Base-by-base conservation (phyloP, 2,329 filamentous ascomycete genomes). In the Monilinia aucupariae region DNA sequence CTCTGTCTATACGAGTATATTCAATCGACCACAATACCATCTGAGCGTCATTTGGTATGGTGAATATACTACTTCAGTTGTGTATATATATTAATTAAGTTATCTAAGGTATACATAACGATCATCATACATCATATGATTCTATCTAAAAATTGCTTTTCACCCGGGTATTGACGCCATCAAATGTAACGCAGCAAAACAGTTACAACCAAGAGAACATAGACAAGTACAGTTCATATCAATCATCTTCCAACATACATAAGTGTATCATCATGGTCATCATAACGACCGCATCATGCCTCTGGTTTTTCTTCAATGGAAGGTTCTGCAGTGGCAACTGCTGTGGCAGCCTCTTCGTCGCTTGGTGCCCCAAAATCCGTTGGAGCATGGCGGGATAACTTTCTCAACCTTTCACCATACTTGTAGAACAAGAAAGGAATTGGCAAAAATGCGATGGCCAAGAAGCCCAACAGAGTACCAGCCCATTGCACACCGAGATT, bases 391-490 rank as follows among this genome's bases (percentile, higher is more conserved):
- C 47, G 75, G 15, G 60, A 62, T 43, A 41, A 49, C 22, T 59
- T 62, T 48, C 86, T 79, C 66, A 89, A 83, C 72, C 74, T 79
- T 71, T 76, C 76, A 54, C 86, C 85, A 71, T 85, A 88, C 59
- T 81, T 73, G 73, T 58, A 79, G 32, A 79, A 74, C 7, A 77
- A 54, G 64, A 76, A 80, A n/a, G 79, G 78, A 30, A 80, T 73
- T 1, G 76, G 77, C 2, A 74, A 71, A 68, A 79, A 73, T 7
- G 77, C 55, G 0, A 74, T 70, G 62, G 74, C 75, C 6, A 80
- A 70, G 55, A 78, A 77, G 0, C 72, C 77, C 13, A 79, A 68
- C 41, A 78, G 62, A 48, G 72, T 75, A 5, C 72, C 74, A 3
- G 77, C 77, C 74, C 76, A 77, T 6, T 68, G 71, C 4, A 78